A percentile compares a stretch with the other conserved stretches of the same genome.
phyloP scores from a whole-genome alignment of 1,139 yeast genomes.

The Geotrichum europaeum region DNA sequence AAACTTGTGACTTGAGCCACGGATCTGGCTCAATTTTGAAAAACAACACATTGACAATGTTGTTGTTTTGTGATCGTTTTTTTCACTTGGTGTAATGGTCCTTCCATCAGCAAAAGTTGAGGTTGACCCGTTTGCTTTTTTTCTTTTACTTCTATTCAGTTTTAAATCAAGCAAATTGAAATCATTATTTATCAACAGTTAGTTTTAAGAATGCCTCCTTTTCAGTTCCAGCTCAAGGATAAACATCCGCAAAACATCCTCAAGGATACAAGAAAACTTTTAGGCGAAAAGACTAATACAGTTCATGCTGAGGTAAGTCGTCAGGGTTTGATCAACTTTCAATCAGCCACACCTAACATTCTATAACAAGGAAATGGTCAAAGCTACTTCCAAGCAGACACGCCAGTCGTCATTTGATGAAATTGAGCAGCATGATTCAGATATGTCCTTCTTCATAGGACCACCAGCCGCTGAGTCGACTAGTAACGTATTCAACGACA shows the following conservation, averaged over 20 bases:
- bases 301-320: not conserved
- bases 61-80: not conserved
- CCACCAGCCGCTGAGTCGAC: constrained; percentile 7
- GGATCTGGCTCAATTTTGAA: not conserved
- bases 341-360: not conserved
- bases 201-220: constrained; percentile 5
- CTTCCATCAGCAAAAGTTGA: not conserved
- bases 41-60: not conserved
- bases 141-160: not conserved
- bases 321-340: not conserved
- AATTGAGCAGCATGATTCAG: constrained; percentile 8
- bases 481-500: not conserved
- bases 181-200: not conserved
- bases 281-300: constrained; percentile 13
- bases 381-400: not conserved
- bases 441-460: constrained; percentile 13
- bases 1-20: not conserved
- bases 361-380: not conserved
- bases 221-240: constrained; percentile 12
- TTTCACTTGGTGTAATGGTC: not conserved
- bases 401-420: not conserved
- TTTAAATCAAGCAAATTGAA: not conserved
- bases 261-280: constrained; percentile 10
- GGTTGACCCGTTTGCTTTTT: not conserved
- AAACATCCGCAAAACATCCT: constrained; percentile 12